Conservation (phyloP, 768 basidiomycete species). For the Phlegmacium glaucopus region DNA sequence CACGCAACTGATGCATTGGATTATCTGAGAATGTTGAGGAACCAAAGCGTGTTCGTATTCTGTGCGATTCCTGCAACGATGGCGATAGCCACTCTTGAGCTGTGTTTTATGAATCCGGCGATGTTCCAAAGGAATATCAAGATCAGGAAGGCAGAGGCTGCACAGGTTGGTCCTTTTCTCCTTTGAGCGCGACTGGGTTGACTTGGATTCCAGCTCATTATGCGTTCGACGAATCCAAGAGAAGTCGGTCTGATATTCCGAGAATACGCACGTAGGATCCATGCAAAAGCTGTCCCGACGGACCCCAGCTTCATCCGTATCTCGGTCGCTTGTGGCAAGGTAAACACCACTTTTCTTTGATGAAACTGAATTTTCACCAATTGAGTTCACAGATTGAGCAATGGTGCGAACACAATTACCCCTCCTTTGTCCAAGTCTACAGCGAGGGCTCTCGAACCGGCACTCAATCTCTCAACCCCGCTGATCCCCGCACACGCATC, state of each 20-base stretch:
- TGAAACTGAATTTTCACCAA: not conserved
- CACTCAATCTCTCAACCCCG: slow-evolving; percentile 36
- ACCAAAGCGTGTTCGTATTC: slow-evolving; percentile 94
- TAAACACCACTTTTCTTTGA: slow-evolving; percentile 30
- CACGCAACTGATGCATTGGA: slow-evolving; percentile 87
- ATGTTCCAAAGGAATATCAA: slow-evolving; percentile 91
- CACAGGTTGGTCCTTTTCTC: slow-evolving; percentile 48
- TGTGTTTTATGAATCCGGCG: slow-evolving; percentile 90
- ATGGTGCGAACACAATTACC: slow-evolving; percentile 93
- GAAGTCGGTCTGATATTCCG: slow-evolving; percentile 90
- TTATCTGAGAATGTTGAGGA: slow-evolving; percentile 81
- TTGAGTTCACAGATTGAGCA: slow-evolving; percentile 71
- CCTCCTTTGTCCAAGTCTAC: slow-evolving; percentile 70
- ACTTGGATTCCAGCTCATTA: slow-evolving; percentile 64
- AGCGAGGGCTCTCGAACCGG: slow-evolving; percentile 9
- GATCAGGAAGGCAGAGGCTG: slow-evolving; percentile 90
- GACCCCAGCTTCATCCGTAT: slow-evolving; percentile 88
- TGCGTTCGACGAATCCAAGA: slow-evolving; percentile 86
- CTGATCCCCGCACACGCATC: slow-evolving; percentile 57
- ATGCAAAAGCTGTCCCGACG: slow-evolving; percentile 69
- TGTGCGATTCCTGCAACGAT: slow-evolving; percentile 92
- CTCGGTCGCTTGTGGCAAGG: slow-evolving; percentile 82
- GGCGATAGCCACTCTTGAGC: slow-evolving; percentile 90
- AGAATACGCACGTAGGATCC: slow-evolving; percentile 77
- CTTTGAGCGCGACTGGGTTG: not conserved